A percentile compares a stretch with the other conserved stretches of the same genome.
Conservation (phyloP, 2,329 filamentous ascomycete genomes). For the Monosporascus sp. region DNA sequence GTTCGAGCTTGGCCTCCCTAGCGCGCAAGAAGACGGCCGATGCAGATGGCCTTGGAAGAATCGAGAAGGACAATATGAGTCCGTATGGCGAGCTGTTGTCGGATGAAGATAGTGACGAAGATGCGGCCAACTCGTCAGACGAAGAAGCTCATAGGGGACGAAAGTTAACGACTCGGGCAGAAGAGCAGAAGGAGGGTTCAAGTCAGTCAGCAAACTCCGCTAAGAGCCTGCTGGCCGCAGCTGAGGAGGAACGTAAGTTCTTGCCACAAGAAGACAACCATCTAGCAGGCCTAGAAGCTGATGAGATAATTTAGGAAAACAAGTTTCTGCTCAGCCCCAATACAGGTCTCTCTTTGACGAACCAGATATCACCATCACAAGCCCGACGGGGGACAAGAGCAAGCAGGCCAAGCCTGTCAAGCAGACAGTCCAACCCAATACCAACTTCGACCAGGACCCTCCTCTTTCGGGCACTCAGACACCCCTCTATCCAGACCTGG, state of each 20-base stretch:
- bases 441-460: constrained; percentile 70
- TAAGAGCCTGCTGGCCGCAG: constrained; percentile 62
- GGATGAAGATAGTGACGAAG: constrained; percentile 65
- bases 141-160: constrained; percentile 62
- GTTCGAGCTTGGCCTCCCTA: constrained; percentile 57
- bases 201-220: constrained; percentile 29
- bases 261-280: constrained; percentile 3
- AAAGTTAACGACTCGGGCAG: constrained; percentile 46
- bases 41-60: constrained; percentile 41
- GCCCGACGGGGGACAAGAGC: constrained; percentile 55
- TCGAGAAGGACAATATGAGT: constrained; percentile 62
- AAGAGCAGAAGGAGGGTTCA: constrained; percentile 32
- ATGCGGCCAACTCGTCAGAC: constrained; percentile 47
- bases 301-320: constrained; percentile 36
- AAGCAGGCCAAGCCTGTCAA: constrained; percentile 46
- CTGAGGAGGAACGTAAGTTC: constrained; percentile 71
- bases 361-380: constrained; percentile 60
- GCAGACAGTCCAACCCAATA: constrained; percentile 65
- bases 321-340: constrained; percentile 49
- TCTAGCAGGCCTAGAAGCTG: constrained; percentile 15
- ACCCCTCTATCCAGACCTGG: constrained; percentile 76
- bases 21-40: constrained; percentile 49
- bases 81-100: constrained; percentile 61
- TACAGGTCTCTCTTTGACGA: constrained; percentile 62
- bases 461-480: constrained; percentile 42